Conservation (phyloP, 2,329 filamentous ascomycete genomes). For the Fusarium sp. region DNA sequence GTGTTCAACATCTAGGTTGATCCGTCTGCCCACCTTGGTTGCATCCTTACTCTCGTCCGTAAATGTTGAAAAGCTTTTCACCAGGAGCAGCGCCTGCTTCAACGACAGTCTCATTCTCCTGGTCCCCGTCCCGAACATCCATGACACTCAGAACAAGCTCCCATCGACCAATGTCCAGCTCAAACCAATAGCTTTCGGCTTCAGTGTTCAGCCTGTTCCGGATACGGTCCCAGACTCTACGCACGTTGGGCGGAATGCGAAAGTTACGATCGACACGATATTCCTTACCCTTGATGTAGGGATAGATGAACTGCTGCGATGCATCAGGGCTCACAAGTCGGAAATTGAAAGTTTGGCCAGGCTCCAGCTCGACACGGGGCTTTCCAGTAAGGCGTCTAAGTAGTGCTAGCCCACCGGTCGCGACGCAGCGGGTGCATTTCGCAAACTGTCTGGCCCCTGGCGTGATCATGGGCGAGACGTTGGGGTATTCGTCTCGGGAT, state of each 20-base stretch:
- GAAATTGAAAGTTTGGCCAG: not conserved
- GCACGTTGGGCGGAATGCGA: not conserved
- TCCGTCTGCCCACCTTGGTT: not conserved
- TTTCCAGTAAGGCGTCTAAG: not conserved
- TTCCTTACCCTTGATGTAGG: not conserved
- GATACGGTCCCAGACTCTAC: not conserved
- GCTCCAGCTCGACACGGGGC: not conserved
- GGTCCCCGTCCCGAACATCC: not conserved
- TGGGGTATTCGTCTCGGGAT: not conserved
- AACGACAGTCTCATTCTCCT: not conserved
- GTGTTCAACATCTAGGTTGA: not conserved
- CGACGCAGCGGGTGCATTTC: not conserved
- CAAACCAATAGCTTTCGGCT: not conserved
- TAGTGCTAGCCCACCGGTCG: not conserved
- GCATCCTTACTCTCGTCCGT: not conserved
- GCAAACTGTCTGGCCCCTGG: not conserved
- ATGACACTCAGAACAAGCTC: not conserved
- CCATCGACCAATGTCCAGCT: not conserved
- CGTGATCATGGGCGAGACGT: not conserved
- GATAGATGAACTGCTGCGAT: not conserved
- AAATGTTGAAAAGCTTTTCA: not conserved
- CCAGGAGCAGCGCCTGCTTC: not conserved
- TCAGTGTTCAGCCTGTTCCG: not conserved
- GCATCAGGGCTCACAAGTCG: not conserved
- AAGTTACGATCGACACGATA: not conserved